These are phyloP conservation scores for Fusarium verticillioides DNA, from an alignment of 2,329 filamentous ascomycete species.

Conservation along the genomic window DNA sequence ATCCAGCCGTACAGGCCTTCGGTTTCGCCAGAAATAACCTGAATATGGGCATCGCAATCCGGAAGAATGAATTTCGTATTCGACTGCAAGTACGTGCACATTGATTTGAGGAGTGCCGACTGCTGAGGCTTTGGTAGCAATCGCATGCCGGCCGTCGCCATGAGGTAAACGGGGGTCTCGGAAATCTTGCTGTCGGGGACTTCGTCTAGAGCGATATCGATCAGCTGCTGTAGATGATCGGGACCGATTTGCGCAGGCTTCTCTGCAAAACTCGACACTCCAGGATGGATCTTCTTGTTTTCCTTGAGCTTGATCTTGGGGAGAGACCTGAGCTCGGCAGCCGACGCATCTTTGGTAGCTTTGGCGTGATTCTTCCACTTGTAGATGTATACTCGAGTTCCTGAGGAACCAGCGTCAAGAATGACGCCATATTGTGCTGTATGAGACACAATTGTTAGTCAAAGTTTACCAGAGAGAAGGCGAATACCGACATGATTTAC, in stretches of 20 bases:
- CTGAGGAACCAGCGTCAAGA: conserved; percentile 96
- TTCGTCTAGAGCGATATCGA: conserved; percentile 82
- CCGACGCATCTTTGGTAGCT: conserved; percentile 64
- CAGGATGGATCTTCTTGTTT: conserved; percentile 93
- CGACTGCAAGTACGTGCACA: conserved; percentile 83
- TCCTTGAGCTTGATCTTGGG: conserved; percentile 86
- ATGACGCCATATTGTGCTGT: conserved; percentile 87
- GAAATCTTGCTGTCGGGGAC: conserved; percentile 80
- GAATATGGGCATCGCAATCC: conserved; percentile 89
- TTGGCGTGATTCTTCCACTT: conserved; percentile 84
- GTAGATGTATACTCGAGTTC: conserved; percentile 94
- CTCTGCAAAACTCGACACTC: conserved; percentile 89
- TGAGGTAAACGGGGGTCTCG: conserved; percentile 91
- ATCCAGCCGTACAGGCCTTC: conserved; percentile 98
- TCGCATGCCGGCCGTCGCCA: conserved; percentile 96
- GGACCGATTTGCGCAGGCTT: conserved; percentile 80
- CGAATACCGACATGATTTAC: conserved; percentile 51
- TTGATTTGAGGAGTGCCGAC: conserved; percentile 75
- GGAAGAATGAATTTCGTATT: conserved; percentile 86
- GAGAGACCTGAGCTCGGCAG: conserved; percentile 66
- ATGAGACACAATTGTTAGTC: conserved; percentile 28
- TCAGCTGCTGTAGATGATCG: conserved; percentile 81
- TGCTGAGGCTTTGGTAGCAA: conserved; percentile 81
- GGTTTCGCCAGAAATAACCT: conserved; percentile 94
- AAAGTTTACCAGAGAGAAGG: conserved; percentile 1